A percentile compares a stretch with the other conserved stretches of the same genome.
These are phyloP conservation scores for Agrocybe pediades DNA, from an alignment of 768 basidiomycete species.

Conservation along the genomic window DNA sequence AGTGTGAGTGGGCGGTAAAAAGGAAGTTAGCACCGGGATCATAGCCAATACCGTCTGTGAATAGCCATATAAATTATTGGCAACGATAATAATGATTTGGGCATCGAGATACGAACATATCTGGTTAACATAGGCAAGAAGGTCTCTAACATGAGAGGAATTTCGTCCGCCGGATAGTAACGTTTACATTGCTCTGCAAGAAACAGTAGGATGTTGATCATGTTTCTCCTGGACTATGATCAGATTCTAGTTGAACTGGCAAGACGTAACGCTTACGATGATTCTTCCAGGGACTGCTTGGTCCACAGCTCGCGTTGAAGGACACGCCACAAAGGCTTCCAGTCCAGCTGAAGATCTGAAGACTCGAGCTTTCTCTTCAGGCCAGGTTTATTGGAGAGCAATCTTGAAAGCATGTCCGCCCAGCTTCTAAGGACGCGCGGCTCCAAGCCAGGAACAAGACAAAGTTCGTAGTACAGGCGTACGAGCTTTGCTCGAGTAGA, in stretches of 20 bases:
- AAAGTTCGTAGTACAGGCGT: conserved; percentile 78
- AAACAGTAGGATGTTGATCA: conserved; percentile 71
- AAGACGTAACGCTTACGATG: conserved; percentile 45
- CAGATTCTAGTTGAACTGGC: not conserved
- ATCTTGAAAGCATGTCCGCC: conserved; percentile 77
- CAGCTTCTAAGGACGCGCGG: conserved; percentile 70
- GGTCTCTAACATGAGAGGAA: conserved; percentile 67
- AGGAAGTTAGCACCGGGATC: conserved; percentile 74
- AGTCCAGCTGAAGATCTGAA: conserved; percentile 67
- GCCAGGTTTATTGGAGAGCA: conserved; percentile 68
- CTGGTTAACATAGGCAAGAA: conserved; percentile 74
- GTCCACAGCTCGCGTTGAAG: conserved; percentile 77
- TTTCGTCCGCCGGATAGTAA: conserved; percentile 69
- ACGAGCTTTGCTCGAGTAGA: conserved; percentile 72
- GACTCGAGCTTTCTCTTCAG: conserved; percentile 66
- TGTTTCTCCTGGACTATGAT: conserved; percentile 48
- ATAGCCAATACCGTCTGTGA: conserved; percentile 66
- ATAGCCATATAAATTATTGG: not conserved
- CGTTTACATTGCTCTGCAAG: conserved; percentile 72
- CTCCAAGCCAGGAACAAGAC: conserved; percentile 75
- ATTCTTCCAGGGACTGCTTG: conserved; percentile 61
- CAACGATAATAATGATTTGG: not conserved
- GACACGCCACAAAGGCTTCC: conserved; percentile 76
- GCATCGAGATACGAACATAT: conserved; percentile 48
- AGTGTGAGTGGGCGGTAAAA: conserved; percentile 68